Conservation (phyloP, 257 asterid genomes). For the Voacanga thouarsii region DNA sequence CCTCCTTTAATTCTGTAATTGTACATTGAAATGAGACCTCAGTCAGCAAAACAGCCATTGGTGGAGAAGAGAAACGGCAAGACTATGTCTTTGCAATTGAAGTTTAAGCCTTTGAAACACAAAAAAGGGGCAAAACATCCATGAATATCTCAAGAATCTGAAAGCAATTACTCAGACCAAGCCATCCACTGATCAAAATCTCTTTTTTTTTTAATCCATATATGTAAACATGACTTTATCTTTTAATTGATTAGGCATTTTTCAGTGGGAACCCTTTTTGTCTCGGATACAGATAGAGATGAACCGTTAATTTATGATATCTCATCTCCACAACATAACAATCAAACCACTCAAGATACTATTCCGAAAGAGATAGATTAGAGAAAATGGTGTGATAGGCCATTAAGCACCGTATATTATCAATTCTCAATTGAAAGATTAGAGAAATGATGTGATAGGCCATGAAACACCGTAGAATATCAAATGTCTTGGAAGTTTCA, state of each 20-base stretch:
- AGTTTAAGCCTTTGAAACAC: neutral
- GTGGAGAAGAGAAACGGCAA: too few species aligned
- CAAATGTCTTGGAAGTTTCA: neutral
- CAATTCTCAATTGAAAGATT: too few species aligned
- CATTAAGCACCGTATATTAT: neutral
- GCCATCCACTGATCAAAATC: neutral
- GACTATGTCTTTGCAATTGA: too few species aligned
- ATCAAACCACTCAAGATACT: neutral
- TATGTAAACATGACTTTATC: too few species aligned
- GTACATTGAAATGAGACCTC: neutral
- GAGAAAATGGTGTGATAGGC: neutral
- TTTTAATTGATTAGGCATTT: neutral
- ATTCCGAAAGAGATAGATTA: neutral
- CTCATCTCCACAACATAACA: neutral
- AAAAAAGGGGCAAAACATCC: neutral
- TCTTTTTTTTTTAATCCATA: neutral
- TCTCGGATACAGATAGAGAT: neutral
- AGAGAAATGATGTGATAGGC: neutral
- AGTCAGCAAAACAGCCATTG: neutral
- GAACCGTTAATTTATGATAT: too few species aligned
- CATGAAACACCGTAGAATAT: neutral
- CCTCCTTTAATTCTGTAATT: slow-evolving; percentile 60
- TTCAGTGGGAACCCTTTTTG: neutral
- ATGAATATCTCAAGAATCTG: neutral
- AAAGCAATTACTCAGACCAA: neutral